Evolutionary conservation across 306 rosid species (phyloP).

Genomic region (Acacia acuminata): DNA sequence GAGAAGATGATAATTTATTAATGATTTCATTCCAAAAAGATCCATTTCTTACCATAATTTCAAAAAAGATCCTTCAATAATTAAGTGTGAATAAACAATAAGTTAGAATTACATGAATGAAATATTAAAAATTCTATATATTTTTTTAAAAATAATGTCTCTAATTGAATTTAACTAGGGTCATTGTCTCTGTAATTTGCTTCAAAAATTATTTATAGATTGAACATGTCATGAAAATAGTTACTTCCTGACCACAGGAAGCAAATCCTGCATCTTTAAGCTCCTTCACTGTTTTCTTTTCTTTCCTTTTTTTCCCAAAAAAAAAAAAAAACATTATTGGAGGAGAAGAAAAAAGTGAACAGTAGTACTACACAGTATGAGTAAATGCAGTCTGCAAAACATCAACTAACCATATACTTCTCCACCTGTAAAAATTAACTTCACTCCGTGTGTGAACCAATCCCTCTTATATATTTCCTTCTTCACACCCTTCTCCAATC

Average conservation of each 20-base stretch:
- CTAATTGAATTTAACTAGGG: background rate
- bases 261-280: background rate
- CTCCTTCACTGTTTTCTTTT: background rate
- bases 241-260: background rate
- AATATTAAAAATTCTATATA: too few species aligned
- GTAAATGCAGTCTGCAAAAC: slow-evolving; percentile 72
- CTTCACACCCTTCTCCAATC: slow-evolving; percentile 30
- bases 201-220: background rate
- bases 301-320: background rate
- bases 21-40: too few species aligned
- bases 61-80: too few species aligned
- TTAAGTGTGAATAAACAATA: too few species aligned
- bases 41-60: too few species aligned
- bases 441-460: slow-evolving; percentile 33
- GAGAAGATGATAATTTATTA: too few species aligned
- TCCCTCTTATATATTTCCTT: slow-evolving; percentile 47
- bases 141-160: too few species aligned
- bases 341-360: slow-evolving; percentile 34
- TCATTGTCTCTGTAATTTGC: background rate
- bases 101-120: too few species aligned
- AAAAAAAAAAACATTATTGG: slow-evolving; percentile 20
- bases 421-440: slow-evolving; percentile 82
- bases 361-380: slow-evolving; percentile 18
- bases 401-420: slow-evolving; percentile 74
- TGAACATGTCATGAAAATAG: background rate